These are phyloP conservation scores for Diplocarpon rosae DNA, from an alignment of 2,329 filamentous ascomycete species.

Conservation along the genomic window DNA sequence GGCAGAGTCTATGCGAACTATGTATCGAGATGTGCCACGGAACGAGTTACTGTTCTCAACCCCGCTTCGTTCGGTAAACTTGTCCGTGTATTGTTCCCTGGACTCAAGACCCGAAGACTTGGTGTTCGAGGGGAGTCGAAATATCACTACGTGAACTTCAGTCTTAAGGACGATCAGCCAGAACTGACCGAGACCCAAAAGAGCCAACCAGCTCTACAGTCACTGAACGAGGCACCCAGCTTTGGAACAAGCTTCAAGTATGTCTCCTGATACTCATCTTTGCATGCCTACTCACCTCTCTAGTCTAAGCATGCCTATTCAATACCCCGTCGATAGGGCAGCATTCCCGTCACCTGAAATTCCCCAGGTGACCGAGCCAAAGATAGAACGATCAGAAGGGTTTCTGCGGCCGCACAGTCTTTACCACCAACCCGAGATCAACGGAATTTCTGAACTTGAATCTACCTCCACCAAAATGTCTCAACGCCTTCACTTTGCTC, in stretches of 20 bases:
- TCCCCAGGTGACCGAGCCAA: conserved; percentile 26
- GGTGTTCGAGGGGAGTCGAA: conserved; percentile 96
- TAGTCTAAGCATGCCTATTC: conserved; percentile 23
- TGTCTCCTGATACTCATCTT: conserved; percentile 15
- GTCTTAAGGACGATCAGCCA: conserved; percentile 41
- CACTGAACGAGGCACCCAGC: conserved; percentile 37
- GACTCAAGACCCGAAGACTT: conserved; percentile 81
- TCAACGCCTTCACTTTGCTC: conserved; percentile 49
- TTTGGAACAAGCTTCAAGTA: conserved; percentile 42
- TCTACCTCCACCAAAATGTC: conserved; percentile 45
- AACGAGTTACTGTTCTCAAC: conserved; percentile 89
- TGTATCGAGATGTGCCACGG: conserved; percentile 81
- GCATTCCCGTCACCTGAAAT: conserved; percentile 32
- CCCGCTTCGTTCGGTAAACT: conserved; percentile 97
- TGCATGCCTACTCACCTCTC: conserved; percentile 11
- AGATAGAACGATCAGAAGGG: conserved; percentile 21
- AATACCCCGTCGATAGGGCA: conserved; percentile 27
- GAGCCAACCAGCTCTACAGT: conserved; percentile 33
- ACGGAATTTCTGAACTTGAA: conserved; percentile 47
- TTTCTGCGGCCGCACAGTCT: conserved; percentile 37
- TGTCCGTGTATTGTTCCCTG: conserved; percentile 90
- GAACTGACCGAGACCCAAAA: conserved; percentile 31
- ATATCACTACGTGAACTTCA: conserved; percentile 80
- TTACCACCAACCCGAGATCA: conserved; percentile 48
- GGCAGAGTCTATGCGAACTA: conserved; percentile 94